Evolutionary conservation across 208 protist species (phyloP).

Genomic region (Naegleria fowleri): DNA sequence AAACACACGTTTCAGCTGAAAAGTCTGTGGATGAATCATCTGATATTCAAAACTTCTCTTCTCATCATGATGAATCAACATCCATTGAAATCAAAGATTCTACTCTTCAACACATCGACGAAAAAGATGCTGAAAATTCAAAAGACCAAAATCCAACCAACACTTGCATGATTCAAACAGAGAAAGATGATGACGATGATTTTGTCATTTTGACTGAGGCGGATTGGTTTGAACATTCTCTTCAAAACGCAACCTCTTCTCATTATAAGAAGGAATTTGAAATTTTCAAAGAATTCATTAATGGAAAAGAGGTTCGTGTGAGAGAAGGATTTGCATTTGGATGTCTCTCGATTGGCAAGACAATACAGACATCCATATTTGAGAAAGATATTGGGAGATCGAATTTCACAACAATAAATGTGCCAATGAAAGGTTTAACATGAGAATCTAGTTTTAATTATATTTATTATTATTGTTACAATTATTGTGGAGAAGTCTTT

Average conservation of each 20-base stretch:
- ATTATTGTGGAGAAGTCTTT: no score
- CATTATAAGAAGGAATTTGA: not conserved
- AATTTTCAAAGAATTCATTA: no score
- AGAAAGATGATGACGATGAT: not conserved
- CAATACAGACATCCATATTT: conserved; percentile 10
- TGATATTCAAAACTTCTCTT: no score
- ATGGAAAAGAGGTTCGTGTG: not conserved
- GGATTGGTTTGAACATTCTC: not conserved
- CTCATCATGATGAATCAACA: not conserved
- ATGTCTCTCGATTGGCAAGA: not conserved
- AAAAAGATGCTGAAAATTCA: no score
- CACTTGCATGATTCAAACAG: not conserved
- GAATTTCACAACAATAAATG: no score
- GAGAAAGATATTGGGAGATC: not conserved
- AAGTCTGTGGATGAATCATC: no score
- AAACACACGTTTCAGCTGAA: no score
- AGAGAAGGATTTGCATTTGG: not conserved
- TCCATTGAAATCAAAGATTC: not conserved
- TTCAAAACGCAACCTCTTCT: not conserved
- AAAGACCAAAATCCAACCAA: no score
- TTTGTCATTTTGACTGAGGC: not conserved
- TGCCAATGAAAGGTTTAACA: no score
- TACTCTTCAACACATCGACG: not conserved
- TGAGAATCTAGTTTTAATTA: no score
- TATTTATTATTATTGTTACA: no score